Base-by-base conservation (phyloP, 306 rosid species). In the Begonia masoniana region DNA sequence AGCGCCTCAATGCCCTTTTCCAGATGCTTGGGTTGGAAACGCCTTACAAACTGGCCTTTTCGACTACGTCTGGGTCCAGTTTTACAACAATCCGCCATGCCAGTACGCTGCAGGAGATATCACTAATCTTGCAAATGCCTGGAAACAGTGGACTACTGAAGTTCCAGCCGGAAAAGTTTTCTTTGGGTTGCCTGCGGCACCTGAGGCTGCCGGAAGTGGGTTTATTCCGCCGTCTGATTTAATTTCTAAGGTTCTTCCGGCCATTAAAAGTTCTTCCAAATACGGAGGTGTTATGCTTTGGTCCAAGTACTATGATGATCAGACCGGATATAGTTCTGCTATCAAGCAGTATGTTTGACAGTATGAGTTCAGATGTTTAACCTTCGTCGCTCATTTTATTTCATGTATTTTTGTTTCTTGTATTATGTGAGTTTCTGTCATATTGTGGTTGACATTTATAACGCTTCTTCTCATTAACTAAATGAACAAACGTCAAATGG, bases 1-100 rank as follows among this genome's bases (percentile, higher is more conserved):
- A 23, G 91, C 95, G 14, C 95, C 91, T n/a, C 95, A 85, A 17
- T 85, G 95, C 51, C 95, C 91, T 41, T 62, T 71, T 61, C 95
- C 95, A 10, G 95, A 82, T 64, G 62, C 17, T 0, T 74, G 63
- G 19, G 50, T 82, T 4, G 83, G 74, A 5, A 65, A 41, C 35
- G 81, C 92, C 4, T 80, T 79, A 10, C 8, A 67, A 23, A 82
- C 78, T 0, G 76, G 82, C 1, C 77, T 74, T 10, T 85, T 82
- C 59, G 79, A 82, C 69, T 85, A 54, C n/a, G n/a, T 79, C 59
- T 82, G 91, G 81, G 77, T 82, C 24, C 85, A 78, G 15, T 82
- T 82, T 17, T 78, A 78, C 26, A 78, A 75, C 61, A 77, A 72
- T 41, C 64, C 52, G 36, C 41, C 42, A 1, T 83, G 94, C 39